These are phyloP conservation scores for Zymoseptoria passerinii DNA, from an alignment of 2,329 filamentous ascomycete species.

Conservation along the genomic window DNA sequence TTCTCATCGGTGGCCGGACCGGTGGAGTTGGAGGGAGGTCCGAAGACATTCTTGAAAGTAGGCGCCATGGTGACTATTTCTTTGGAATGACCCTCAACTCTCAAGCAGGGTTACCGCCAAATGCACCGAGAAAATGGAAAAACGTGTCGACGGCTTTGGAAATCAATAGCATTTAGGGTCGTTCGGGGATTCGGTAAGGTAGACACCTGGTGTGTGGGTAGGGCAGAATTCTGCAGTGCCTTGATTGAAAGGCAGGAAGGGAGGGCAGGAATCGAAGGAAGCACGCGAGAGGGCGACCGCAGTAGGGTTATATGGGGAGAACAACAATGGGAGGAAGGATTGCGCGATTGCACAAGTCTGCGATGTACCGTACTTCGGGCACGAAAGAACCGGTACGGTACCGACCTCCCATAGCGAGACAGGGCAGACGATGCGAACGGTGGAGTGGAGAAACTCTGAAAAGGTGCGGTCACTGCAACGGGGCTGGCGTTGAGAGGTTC, in stretches of 20 bases:
- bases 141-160: conserved; percentile 5
- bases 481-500: neutral
- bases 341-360: neutral
- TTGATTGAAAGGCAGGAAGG: neutral
- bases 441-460: neutral
- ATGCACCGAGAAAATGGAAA: conserved; percentile 11
- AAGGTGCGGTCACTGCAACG: neutral
- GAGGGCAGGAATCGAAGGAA: neutral
- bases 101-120: conserved; percentile 7
- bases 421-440: neutral
- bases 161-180: conserved; percentile 10
- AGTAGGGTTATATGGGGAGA: neutral
- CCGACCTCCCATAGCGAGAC: neutral
- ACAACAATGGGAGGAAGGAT: neutral
- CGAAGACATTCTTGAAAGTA: neutral
- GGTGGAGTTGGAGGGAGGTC: neutral
- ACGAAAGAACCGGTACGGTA: neutral
- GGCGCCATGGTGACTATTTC: neutral
- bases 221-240: neutral
- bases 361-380: neutral
- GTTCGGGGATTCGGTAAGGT: neutral
- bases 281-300: neutral
- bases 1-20: conserved; percentile 7
- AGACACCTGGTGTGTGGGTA: neutral
- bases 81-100: neutral